These are phyloP conservation scores for Leccinum subgranulosum DNA, from an alignment of 768 basidiomycete species.

Conservation along the genomic window DNA sequence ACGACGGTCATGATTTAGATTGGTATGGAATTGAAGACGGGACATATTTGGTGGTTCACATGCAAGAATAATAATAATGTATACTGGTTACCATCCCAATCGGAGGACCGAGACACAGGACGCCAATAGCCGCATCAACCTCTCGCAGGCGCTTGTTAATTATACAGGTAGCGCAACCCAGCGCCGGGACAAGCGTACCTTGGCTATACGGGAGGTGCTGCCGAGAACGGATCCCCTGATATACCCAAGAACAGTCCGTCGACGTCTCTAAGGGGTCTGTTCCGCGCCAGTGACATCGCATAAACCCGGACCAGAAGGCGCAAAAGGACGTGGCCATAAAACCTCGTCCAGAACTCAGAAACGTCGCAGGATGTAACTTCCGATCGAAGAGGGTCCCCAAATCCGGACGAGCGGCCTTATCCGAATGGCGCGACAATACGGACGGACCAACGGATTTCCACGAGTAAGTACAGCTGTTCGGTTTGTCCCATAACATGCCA, in stretches of 20 bases:
- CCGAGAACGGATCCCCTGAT: constrained; percentile 5
- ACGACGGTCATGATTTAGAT: constrained; percentile 53
- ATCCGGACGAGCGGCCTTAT: constrained; percentile 29
- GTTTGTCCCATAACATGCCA: constrained; percentile 36
- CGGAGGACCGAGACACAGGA: constrained; percentile 7
- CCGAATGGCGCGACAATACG: constrained; percentile 32
- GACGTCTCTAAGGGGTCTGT: neutral
- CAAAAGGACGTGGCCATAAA: constrained; percentile 6
- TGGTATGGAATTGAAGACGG: constrained; percentile 73
- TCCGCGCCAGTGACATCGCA: constrained; percentile 5
- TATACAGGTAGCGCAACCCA: constrained; percentile 1
- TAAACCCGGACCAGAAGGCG: constrained; percentile 13
- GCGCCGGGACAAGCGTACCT: constrained; percentile 11
- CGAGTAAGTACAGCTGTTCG: constrained; percentile 39
- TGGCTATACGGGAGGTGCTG: constrained; percentile 5
- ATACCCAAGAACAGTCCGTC: constrained; percentile 3
- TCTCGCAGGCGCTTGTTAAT: constrained; percentile 9
- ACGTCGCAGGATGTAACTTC: constrained; percentile 8
- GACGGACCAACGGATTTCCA: constrained; percentile 34
- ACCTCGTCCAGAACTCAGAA: constrained; percentile 20
- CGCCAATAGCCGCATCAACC: constrained; percentile 6
- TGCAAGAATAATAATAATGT: constrained; percentile 12
- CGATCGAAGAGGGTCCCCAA: constrained; percentile 20
- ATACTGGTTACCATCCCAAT: neutral
- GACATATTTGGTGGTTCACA: constrained; percentile 33